Evolutionary conservation across 768 basidiomycete genomes (phyloP).

Genomic region (Leccinum imitatum): DNA sequence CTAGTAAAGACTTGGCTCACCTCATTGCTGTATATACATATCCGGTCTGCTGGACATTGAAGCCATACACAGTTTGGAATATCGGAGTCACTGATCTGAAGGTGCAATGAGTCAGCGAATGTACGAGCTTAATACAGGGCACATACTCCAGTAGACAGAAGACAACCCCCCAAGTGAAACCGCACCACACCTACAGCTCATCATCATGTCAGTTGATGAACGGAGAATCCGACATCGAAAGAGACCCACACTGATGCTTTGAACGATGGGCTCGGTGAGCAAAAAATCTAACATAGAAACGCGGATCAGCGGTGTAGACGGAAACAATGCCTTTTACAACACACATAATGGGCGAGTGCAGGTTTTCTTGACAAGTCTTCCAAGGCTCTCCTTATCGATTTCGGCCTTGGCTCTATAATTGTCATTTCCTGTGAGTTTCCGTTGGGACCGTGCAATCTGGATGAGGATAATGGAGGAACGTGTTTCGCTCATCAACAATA

Average conservation of each 20-base stretch:
- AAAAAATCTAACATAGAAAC: slow-evolving; percentile 20
- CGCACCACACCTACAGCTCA: slow-evolving; percentile 53
- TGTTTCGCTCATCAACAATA: slow-evolving; percentile 68
- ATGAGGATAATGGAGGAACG: slow-evolving; percentile 71
- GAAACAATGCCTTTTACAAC: slow-evolving; percentile 24
- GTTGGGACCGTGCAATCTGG: slow-evolving; percentile 57
- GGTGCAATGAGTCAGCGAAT: background rate
- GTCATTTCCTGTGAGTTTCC: slow-evolving; percentile 63
- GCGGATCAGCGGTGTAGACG: background rate
- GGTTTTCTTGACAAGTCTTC: slow-evolving; percentile 61
- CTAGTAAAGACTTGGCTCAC: slow-evolving; percentile 35
- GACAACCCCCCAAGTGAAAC: slow-evolving; percentile 73
- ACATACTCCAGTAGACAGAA: slow-evolving; percentile 62
- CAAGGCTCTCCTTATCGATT: slow-evolving; percentile 55
- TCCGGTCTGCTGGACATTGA: slow-evolving; percentile 57
- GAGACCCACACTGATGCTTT: slow-evolving; percentile 61
- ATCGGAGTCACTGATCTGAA: slow-evolving; percentile 53
- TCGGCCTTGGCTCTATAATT: slow-evolving; percentile 62
- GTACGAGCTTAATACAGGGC: background rate
- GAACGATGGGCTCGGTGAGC: slow-evolving; percentile 63
- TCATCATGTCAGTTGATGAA: background rate
- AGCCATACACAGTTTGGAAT: slow-evolving; percentile 56
- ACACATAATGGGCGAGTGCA: slow-evolving; percentile 69
- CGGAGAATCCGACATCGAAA: background rate
- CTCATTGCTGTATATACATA: slow-evolving; percentile 49